Evolutionary conservation across 805 yeast species (phyloP).

Genomic region (Wickerhamiella cacticola): DNA sequence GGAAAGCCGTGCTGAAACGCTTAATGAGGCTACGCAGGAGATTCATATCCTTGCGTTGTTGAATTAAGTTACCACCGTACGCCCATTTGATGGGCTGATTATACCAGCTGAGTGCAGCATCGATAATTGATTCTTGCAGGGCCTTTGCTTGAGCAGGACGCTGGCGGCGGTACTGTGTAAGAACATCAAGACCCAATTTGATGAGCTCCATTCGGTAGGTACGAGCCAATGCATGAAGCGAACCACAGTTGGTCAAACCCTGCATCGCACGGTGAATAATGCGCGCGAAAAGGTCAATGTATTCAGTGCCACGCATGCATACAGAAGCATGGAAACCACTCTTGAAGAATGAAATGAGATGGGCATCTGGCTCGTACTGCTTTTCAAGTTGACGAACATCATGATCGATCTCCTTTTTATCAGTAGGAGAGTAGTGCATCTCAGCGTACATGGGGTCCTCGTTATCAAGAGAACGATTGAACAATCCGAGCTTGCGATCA

Average conservation of each 20-base stretch:
- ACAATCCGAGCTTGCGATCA: constrained; percentile 49
- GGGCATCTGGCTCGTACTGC: constrained; percentile 53
- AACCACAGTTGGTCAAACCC: constrained; percentile 48
- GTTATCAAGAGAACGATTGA: constrained; percentile 43
- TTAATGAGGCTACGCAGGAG: constrained; percentile 44
- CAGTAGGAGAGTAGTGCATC: constrained; percentile 88
- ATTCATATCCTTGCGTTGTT: constrained; percentile 55
- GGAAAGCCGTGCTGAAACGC: constrained; percentile 21
- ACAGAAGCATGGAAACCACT: constrained; percentile 72
- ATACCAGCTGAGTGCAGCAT: constrained; percentile 74
- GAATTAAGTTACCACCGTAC: constrained; percentile 68
- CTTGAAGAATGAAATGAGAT: constrained; percentile 52
- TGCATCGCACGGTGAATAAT: constrained; percentile 33
- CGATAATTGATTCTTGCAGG: constrained; percentile 43
- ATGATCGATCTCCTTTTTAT: constrained; percentile 45
- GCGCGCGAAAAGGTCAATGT: constrained; percentile 55
- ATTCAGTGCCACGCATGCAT: constrained; percentile 51
- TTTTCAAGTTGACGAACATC: constrained; percentile 39
- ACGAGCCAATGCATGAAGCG: constrained; percentile 75
- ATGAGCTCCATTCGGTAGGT: constrained; percentile 62
- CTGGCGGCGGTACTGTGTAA: constrained; percentile 42
- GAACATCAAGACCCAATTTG: constrained; percentile 51
- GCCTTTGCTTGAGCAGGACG: constrained; percentile 33
- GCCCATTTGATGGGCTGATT: constrained; percentile 53
- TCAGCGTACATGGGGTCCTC: constrained; percentile 46